Conservation (phyloP, 2,329 filamentous ascomycete species). For the Penicillium sp. region DNA sequence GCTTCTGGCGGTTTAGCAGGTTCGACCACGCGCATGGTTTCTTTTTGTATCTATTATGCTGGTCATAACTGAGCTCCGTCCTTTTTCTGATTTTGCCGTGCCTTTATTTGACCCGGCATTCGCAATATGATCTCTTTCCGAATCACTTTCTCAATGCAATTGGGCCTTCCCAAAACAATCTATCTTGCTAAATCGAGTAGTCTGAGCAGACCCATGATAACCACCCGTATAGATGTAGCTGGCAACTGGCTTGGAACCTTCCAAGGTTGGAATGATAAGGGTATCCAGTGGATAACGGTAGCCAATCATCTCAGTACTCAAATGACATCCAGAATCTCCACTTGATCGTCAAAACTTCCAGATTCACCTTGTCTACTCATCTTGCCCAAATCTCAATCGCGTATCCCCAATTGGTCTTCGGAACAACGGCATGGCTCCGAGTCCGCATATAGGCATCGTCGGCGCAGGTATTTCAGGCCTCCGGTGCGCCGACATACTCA, state of each 20-base stretch:
- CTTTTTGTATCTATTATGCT: constrained; percentile 13
- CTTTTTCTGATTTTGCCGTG: neutral
- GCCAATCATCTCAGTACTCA: constrained; percentile 18
- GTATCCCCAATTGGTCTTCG: neutral
- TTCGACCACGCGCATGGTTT: constrained; percentile 7
- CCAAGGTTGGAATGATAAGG: neutral
- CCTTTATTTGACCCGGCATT: neutral
- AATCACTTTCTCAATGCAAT: neutral
- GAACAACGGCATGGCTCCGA: constrained; percentile 30
- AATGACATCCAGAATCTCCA: neutral
- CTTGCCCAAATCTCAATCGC: neutral
- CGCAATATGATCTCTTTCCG: neutral
- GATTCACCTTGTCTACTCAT: constrained; percentile 4
- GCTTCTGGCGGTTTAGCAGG: neutral
- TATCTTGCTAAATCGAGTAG: neutral
- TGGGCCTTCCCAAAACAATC: neutral
- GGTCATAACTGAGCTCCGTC: constrained; percentile 11
- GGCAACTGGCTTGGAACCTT: neutral
- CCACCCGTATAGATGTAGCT: neutral
- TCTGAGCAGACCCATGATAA: neutral
- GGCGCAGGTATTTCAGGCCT: constrained; percentile 60
- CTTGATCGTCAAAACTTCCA: neutral
- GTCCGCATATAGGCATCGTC: constrained; percentile 55
- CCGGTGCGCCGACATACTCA: constrained; percentile 57
- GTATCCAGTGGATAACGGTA: constrained; percentile 3